Conservation (phyloP, 1,284 basidiomycete species). For the Trichosporon coremiiforme region DNA sequence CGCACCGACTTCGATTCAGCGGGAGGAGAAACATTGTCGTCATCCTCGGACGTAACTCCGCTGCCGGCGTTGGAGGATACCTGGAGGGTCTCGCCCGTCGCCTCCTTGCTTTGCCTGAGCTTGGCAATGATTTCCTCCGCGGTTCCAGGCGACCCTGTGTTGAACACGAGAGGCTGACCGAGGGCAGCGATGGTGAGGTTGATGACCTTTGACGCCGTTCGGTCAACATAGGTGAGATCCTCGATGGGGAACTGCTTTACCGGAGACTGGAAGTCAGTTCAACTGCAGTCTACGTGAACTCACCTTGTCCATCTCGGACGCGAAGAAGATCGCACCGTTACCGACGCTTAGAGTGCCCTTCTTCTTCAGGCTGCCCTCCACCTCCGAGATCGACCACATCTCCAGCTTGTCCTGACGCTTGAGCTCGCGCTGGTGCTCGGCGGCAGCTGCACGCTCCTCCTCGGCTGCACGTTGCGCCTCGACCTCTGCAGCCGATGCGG, state of each 20-base stretch:
- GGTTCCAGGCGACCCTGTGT: slow-evolving; percentile 74
- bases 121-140: slow-evolving; percentile 80
- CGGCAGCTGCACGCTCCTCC: slow-evolving; percentile 48
- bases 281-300: slow-evolving; percentile 29
- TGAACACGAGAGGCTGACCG: slow-evolving; percentile 71
- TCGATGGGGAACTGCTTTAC: slow-evolving; percentile 88
- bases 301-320: slow-evolving; percentile 93
- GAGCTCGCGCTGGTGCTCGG: slow-evolving; percentile 59
- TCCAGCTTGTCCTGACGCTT: slow-evolving; percentile 64
- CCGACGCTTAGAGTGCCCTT: slow-evolving; percentile 92
- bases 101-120: slow-evolving; percentile 69
- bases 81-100: slow-evolving; percentile 52
- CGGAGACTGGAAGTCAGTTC: slow-evolving; percentile 65
- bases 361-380: slow-evolving; percentile 97
- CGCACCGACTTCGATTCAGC: slow-evolving; percentile 48
- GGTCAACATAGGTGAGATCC: slow-evolving; percentile 66
- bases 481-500: slow-evolving; percentile 48
- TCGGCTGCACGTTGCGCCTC: slow-evolving; percentile 49
- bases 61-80: slow-evolving; percentile 35
- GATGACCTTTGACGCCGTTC: slow-evolving; percentile 75
- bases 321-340: slow-evolving; percentile 91
- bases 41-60: slow-evolving; percentile 35
- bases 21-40: slow-evolving; percentile 28
- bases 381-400: slow-evolving; percentile 84
- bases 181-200: slow-evolving; percentile 71